phyloP scores from a whole-genome alignment of 805 yeast species.

The Metschnikowia matae region DNA sequence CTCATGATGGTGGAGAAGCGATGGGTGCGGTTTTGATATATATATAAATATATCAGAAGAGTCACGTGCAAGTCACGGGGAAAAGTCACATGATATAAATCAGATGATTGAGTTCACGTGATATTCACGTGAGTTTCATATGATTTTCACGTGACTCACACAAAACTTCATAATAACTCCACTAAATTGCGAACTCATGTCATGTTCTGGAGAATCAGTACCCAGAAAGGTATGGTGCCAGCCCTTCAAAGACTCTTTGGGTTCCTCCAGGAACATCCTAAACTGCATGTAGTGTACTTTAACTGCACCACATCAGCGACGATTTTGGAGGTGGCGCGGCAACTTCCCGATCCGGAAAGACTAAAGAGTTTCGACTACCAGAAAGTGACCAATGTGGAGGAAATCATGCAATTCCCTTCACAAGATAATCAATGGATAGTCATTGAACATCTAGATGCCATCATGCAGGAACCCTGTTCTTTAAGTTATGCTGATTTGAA shows the following conservation, averaged over 20 bases:
- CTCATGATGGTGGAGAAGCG: slow-evolving; percentile 24
- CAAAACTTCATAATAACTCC: no score
- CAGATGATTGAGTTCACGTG: background rate
- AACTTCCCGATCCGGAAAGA: background rate
- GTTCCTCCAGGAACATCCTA: slow-evolving; percentile 1
- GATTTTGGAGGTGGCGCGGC: slow-evolving; percentile 13
- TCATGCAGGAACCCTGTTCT: slow-evolving; percentile 13
- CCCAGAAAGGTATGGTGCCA: background rate
- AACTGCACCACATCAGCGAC: slow-evolving; percentile 14
- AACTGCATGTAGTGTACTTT: slow-evolving; percentile 10
- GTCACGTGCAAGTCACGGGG: background rate
- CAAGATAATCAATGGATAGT: slow-evolving; percentile 10
- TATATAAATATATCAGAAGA: no score
- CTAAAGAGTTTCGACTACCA: slow-evolving; percentile 14
- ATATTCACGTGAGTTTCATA: background rate
- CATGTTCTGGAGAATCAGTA: slow-evolving; percentile 9
- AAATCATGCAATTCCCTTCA: slow-evolving; percentile 5
- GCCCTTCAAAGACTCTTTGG: slow-evolving; percentile 10
- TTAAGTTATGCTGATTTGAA: slow-evolving; percentile 11
- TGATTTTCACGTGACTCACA: background rate
- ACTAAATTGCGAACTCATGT: no score
- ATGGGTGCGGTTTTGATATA: background rate
- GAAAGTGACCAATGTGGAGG: slow-evolving; percentile 11
- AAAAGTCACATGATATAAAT: no score
- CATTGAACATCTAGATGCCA: slow-evolving; percentile 15